Base-by-base conservation (phyloP, 2,329 filamentous ascomycete genomes). In the Penicillium sp. region DNA sequence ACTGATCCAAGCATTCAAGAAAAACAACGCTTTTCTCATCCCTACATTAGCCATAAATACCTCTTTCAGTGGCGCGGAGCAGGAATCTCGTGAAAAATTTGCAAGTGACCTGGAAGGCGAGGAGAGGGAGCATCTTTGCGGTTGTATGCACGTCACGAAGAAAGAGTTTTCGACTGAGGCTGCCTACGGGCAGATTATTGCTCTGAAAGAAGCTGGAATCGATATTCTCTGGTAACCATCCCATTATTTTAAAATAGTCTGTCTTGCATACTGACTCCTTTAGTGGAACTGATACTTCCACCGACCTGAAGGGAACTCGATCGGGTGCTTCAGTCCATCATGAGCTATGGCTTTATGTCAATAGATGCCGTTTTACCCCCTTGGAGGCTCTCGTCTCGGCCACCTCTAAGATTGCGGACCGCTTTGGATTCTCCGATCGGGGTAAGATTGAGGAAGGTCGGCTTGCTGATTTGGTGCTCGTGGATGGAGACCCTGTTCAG, bases 261-360 rank as follows among this genome's bases (percentile, higher is more conserved):
- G 11, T 11, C 3, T 25, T 10, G 8, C 16, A 24, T 33, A 7
- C 44, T 50, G 18, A 48, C 30, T 18, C 16, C n/a, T 13, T 9
- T 18, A 55, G 48, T 48, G 52, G 52, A 33, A 51, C 52, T 10
- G 52, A 54, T 46, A 54, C 52, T 1, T 39, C 48, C 4, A 28
- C 16, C 20, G 44, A 48, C n/a, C 30, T 54, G 24, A 6, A 28
- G 3, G 52, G 52, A 27, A 55, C 48, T 22, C 44, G 48, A 13
- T 18, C 41, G 40, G 49, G 53, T 4, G 42, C 39, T n/a, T 51
- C 48, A 2, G 48, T 54, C 5, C 44, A 51, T 35, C 40, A 54
- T 20, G 48, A 48, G 27, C 44, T 54, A 6, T 54, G 48, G 51
- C 46, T 54, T 48, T 48, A 41, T 44, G 51, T 54, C 27, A 51